Evolutionary conservation across 1,284 basidiomycete genomes (phyloP).

Genomic region (Heliocybe sulcata): DNA sequence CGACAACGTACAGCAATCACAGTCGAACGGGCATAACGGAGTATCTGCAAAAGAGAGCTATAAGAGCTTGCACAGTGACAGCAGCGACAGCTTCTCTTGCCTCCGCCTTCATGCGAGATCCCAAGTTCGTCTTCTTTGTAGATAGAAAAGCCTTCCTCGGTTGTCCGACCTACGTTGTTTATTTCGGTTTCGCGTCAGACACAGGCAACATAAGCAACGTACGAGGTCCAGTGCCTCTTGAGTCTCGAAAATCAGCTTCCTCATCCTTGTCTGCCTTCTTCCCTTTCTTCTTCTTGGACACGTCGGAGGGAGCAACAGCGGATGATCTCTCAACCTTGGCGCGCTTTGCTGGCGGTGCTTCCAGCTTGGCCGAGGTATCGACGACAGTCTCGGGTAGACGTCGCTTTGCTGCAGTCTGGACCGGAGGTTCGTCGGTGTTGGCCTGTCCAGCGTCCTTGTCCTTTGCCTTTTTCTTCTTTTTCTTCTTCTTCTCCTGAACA

Average conservation of each 20-base stretch:
- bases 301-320: constrained; percentile 5
- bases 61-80: too few relatives aligned
- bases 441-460: constrained; percentile 9
- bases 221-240: constrained; percentile 70
- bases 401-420: constrained; percentile 27
- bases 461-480: constrained; percentile 29
- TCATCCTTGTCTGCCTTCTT: constrained; percentile 24
- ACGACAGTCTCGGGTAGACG: constrained; percentile 50
- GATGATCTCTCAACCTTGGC: constrained; percentile 13
- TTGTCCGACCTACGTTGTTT: constrained; percentile 56
- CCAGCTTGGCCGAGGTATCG: constrained; percentile 36
- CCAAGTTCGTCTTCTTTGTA: constrained; percentile 86
- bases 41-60: constrained; percentile 28
- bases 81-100: constrained; percentile 32
- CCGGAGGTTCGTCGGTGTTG: constrained; percentile 10
- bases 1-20: constrained; percentile 77
- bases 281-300: constrained; percentile 18
- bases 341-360: constrained; percentile 22
- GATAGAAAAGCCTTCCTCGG: constrained; percentile 79
- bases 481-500: constrained; percentile 28
- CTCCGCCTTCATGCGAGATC: constrained; percentile 69
- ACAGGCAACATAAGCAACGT: constrained; percentile 24
- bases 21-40: constrained; percentile 74
- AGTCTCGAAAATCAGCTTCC: constrained; percentile 64
- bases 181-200: constrained; percentile 1